Base-by-base conservation (phyloP, 2,329 filamentous ascomycete genomes). In the Pseudogymnoascus sp. region DNA sequence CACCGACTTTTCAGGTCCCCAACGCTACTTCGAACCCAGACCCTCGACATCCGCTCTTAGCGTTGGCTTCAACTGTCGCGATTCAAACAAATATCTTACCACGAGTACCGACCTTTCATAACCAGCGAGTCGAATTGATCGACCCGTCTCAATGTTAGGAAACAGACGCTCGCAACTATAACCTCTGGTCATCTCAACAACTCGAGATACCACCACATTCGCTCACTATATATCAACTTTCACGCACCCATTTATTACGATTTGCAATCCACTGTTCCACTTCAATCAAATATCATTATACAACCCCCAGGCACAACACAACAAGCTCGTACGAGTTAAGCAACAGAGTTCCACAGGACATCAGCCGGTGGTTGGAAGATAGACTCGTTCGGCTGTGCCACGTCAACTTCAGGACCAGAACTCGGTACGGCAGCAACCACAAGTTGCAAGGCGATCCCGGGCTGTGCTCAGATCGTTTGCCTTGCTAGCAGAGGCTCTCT, bases 281-380 rank as follows among this genome's bases (percentile, higher is more conserved):
- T 55, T 55, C 49, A 55, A 55, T 21, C 49, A 55, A 55, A 55
- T 55, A 55, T 18, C 49, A 55, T 55, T 55, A 55, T 16, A 55
- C 49, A 25, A n/a, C 49, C 14, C 9, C n/a, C 28, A 55, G 49
- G 49, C 49, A 55, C 49, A 55, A 33, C 49, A 55, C 49, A 31
- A 18, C n/a, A 55, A 33, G 28, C 49, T 55, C 28, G 28, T 9
- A 55, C 49, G 16, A 55, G 5, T 33, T 12, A 21, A 55, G 25
- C 25, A 55, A 55, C 49, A 55, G 7, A 33, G 49, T 55, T 55
- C 11, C 28, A 55, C 49, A 55, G 12, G 49, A 7, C 28, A 33
- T 55, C 28, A 33, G 49, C 49, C 33, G 49, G 49, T 55, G 45
- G 14, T 55, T 25, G n/a, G 25, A 52, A 55, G 49, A 55, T 33